Evolutionary conservation across 768 basidiomycete species (phyloP).

Genomic region (Daedaleopsis sinensis): DNA sequence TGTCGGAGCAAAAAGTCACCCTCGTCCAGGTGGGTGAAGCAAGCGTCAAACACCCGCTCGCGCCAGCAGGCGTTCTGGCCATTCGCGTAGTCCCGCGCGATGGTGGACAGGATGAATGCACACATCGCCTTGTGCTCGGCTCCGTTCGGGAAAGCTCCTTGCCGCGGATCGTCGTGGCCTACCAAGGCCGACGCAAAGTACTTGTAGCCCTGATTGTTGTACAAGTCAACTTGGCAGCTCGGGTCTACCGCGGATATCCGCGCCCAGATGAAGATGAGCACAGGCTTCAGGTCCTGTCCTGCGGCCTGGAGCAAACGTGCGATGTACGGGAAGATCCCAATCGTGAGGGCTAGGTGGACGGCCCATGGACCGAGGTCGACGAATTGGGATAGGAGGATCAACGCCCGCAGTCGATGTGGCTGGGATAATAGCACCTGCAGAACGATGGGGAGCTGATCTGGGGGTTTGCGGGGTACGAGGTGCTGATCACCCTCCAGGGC

Average conservation of each 20-base stretch:
- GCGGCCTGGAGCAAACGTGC: slow-evolving; percentile 95
- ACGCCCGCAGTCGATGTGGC: slow-evolving; percentile 91
- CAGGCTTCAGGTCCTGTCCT: slow-evolving; percentile 93
- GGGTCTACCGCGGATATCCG: slow-evolving; percentile 96
- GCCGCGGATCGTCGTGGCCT: slow-evolving; percentile 59
- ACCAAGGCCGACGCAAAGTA: slow-evolving; percentile 84
- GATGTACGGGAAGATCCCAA: slow-evolving; percentile 99
- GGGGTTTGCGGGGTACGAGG: slow-evolving; percentile 86
- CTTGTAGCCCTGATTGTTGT: slow-evolving; percentile 80
- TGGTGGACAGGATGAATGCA: slow-evolving; percentile 90
- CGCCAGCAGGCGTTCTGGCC: slow-evolving; percentile 87
- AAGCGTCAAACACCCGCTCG: slow-evolving; percentile 84
- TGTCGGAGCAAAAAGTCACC: slow-evolving; percentile 92
- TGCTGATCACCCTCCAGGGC: slow-evolving; percentile 42
- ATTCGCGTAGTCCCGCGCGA: slow-evolving; percentile 85
- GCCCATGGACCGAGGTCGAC: slow-evolving; percentile 99
- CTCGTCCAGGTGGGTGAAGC: slow-evolving; percentile 82
- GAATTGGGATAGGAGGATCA: slow-evolving; percentile 95
- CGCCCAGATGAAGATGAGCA: slow-evolving; percentile 99
- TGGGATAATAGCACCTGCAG: slow-evolving; percentile 97
- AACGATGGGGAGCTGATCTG: slow-evolving; percentile 96
- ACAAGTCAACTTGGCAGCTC: slow-evolving; percentile 87
- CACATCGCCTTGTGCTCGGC: slow-evolving; percentile 99
- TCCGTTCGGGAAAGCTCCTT: slow-evolving; percentile 77
- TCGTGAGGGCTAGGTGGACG: slow-evolving; percentile 91